Percentiles rank a stretch among this genome's conserved stretches.
phyloP scores from a whole-genome alignment of 108 stramenopile genomes.

The Nitzschia palea region DNA sequence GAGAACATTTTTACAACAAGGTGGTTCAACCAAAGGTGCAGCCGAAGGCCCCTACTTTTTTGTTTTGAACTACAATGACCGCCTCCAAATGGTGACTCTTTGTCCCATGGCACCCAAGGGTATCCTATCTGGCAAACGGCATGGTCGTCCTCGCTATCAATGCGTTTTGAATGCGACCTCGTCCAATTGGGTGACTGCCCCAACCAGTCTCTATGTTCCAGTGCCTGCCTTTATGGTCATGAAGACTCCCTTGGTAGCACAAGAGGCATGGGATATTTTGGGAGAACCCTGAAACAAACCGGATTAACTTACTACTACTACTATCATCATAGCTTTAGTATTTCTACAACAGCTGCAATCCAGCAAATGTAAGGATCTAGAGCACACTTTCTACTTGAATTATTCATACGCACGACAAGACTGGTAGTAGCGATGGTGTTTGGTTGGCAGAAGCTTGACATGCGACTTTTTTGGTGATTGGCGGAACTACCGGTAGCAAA shows the following conservation, averaged over 20 bases:
- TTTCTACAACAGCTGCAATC: too few relatives aligned
- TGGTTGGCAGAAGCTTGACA: too few relatives aligned
- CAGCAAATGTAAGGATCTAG: too few relatives aligned
- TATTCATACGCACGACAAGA: too few relatives aligned
- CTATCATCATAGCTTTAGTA: too few relatives aligned
- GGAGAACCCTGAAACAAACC: conserved; percentile 18
- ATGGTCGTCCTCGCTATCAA: conserved; percentile 54
- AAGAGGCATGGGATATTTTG: conserved; percentile 65
- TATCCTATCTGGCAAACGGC: conserved; percentile 39
- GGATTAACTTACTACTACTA: too few relatives aligned
- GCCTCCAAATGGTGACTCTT: conserved; percentile 16
- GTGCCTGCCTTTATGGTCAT: conserved; percentile 51
- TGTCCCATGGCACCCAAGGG: conserved; percentile 44
- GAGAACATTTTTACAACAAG: conserved; percentile 53
- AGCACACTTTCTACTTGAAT: too few relatives aligned
- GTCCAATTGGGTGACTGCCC: conserved; percentile 35
- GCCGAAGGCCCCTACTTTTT: conserved; percentile 37
- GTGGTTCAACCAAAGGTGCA: conserved; percentile 16
- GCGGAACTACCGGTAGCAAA: too few relatives aligned
- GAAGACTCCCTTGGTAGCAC: conserved; percentile 45
- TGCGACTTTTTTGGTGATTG: too few relatives aligned
- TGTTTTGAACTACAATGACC: conserved; percentile 51
- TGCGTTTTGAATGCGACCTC: conserved; percentile 19
- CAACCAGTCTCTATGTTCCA: conserved; percentile 23
- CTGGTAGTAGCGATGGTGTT: too few relatives aligned